Base-by-base conservation (phyloP, 352 stramenopile species). In the Pseudoperonospora humuli region DNA sequence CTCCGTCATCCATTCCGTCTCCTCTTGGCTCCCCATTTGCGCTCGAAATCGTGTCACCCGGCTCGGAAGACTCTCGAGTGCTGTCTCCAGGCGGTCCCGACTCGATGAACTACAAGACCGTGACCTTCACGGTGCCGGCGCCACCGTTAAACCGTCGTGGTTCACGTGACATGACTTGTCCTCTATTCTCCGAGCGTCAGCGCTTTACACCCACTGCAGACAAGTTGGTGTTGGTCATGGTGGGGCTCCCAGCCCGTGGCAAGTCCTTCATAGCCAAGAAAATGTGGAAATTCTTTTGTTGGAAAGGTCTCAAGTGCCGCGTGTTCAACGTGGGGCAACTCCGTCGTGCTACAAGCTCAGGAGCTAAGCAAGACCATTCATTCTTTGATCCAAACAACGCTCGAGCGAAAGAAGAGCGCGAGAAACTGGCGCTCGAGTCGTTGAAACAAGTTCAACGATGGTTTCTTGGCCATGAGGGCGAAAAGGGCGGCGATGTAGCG, bases 221-320 rank as follows among this genome's bases (percentile, higher is more conserved):
- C 61, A 97, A 97, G 48, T 70, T 98, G 10, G 86, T 97, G 40
- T 77, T 98, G 21, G 83, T 97, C 15, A 97, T 98, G 87, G 92
- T 97, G 18, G 94, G 94, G 0, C 58, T 98, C 6, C 94, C 94
- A 0, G 94, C 86, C 1, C 93, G 89, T 7, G 93, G 93, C 37
- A 98, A 98, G 61, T 97, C 92, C 39, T 96, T 97, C 59, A 97
- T 97, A 56, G 86, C 90, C 40, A 95, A 97, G 55, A 95, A 95
- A 45, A 63, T 90, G 2, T 73, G 64, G 42, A 86, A 86, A 53
- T 87, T 86, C 45, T 62, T 87, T 17, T 78, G 63, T 44, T 91
- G 78, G 78, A 91, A 88, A 42, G 78, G 78, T n/a, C 60, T 83
- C 31, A 64, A 78, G 49, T 74, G 61, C 36, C 60, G 86, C 26